A percentile compares a stretch with the other conserved stretches of the same genome.
Conservation (phyloP, 768 basidiomycete species). For the Boletellus emodensis region DNA sequence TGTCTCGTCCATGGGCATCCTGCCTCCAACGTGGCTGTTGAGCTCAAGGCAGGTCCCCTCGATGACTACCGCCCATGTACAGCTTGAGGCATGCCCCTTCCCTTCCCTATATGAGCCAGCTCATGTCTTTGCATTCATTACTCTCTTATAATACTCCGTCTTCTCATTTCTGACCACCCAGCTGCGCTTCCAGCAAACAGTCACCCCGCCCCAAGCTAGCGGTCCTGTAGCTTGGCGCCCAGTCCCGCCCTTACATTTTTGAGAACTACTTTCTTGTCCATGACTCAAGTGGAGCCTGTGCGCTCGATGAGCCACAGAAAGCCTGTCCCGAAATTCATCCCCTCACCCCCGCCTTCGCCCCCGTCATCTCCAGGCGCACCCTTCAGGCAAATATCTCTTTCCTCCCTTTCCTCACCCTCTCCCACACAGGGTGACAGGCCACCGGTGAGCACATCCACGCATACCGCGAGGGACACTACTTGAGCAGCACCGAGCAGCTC, state of each 20-base stretch:
- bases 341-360: conserved; percentile 51
- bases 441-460: conserved; percentile 24
- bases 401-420: conserved; percentile 22
- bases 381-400: conserved; percentile 31
- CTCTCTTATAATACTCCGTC: neutral
- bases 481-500: conserved; percentile 19
- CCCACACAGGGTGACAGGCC: conserved; percentile 24
- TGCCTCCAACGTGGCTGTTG: conserved; percentile 33
- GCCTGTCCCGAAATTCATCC: conserved; percentile 64
- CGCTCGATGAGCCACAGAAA: conserved; percentile 62
- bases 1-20: conserved; percentile 29
- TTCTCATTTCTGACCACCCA: conserved; percentile 24
- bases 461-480: conserved; percentile 3
- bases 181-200: conserved; percentile 20
- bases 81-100: conserved; percentile 28
- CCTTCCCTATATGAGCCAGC: conserved; percentile 31
- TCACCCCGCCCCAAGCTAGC: conserved; percentile 14
- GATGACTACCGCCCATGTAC: conserved; percentile 30
- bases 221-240: conserved; percentile 9
- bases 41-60: conserved; percentile 33
- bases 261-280: conserved; percentile 11
- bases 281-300: conserved; percentile 28
- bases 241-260: conserved; percentile 5
- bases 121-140: conserved; percentile 25
- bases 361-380: conserved; percentile 34